Evolutionary conservation across 805 yeast genomes (phyloP).

Genomic region (Zygotorulaspora florentina): DNA sequence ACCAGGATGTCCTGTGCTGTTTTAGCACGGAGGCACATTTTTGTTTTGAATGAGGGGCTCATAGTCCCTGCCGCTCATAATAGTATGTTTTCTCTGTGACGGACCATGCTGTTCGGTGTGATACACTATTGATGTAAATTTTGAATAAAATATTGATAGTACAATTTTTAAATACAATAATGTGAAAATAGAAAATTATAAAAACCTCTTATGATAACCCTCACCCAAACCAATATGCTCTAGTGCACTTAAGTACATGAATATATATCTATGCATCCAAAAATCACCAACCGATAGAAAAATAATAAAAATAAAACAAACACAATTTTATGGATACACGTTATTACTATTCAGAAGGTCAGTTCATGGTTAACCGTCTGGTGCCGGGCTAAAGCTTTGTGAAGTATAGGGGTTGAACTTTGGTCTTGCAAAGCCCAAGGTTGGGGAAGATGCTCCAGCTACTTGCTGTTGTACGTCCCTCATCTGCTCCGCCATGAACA

Average conservation of each 20-base stretch:
- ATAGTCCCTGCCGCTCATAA: no score
- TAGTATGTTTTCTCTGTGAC: no score
- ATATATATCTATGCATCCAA: constrained; percentile 1
- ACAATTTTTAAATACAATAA: not conserved
- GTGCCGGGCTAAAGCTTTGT: constrained; percentile 52
- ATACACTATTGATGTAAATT: no score
- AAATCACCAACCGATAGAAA: not conserved
- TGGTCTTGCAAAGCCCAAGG: constrained; percentile 26
- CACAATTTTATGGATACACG: not conserved
- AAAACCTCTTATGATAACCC: constrained; percentile 4
- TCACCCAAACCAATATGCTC: constrained; percentile 9
- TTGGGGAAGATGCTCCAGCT: constrained; percentile 11
- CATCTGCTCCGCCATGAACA: constrained; percentile 20
- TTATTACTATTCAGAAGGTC: not conserved
- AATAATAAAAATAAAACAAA: not conserved
- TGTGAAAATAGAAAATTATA: constrained; percentile 4
- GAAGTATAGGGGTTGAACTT: constrained; percentile 69
- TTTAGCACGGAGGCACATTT: no score
- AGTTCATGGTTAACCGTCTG: constrained; percentile 10
- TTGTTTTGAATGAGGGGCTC: no score
- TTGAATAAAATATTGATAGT: not conserved
- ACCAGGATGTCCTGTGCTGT: no score
- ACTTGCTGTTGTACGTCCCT: constrained; percentile 13
- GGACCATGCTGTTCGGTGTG: no score
- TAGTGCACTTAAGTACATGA: not conserved